Evolutionary conservation across 768 basidiomycete genomes (phyloP), one percentile per base, ranked within the genome.

Genomic region (Mrakia blollopis): DNA sequence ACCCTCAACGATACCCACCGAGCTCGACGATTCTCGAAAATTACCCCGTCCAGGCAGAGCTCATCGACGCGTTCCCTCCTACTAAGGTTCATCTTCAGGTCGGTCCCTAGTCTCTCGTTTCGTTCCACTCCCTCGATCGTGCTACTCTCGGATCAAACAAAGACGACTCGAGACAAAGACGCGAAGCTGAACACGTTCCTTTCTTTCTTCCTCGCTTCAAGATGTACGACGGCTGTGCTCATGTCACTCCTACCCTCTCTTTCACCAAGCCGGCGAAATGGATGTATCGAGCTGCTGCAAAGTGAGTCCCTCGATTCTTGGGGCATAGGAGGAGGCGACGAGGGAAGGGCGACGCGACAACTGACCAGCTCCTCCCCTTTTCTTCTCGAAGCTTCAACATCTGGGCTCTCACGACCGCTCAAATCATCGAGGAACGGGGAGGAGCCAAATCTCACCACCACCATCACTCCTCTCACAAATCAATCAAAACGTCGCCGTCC

Each of bases 41-140:
- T 68, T 82, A 85, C 69, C 82, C 84, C 3, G 79, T 78, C 10
- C 78, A 84, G 18, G 62, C 82, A 32, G 83, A 80, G 5, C 83
- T 84, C 60, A 83, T 85, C 65, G 78, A 80, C 35, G 80, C 80
- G 21, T 80, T 82, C 79, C 81, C 82, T 6, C 81, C 91, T 4
- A 94, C 94, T 0, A 87, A 89, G 75, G 93, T 96, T n/a, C 94
- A 97, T 84, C 85, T 98, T 16, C 94, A 97, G 83, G 3, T 96
- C 23, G 44, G 37, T n/a, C 7, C 2, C 2, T 5, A 37, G 11
- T 44, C 44, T 44, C n/a, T n/a, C n/a, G n/a, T n/a, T n/a, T n/a
- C n/a, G n/a, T n/a, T n/a, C n/a, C n/a, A 44, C 44, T 44, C 3
- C 44, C 10, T n/a, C n/a, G n/a, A n/a, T n/a, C 11, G 44, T 44